Percentiles rank a stretch among this genome's conserved stretches.
phyloP scores from a whole-genome alignment of 768 basidiomycete species.

The Amanita molliuscula region DNA sequence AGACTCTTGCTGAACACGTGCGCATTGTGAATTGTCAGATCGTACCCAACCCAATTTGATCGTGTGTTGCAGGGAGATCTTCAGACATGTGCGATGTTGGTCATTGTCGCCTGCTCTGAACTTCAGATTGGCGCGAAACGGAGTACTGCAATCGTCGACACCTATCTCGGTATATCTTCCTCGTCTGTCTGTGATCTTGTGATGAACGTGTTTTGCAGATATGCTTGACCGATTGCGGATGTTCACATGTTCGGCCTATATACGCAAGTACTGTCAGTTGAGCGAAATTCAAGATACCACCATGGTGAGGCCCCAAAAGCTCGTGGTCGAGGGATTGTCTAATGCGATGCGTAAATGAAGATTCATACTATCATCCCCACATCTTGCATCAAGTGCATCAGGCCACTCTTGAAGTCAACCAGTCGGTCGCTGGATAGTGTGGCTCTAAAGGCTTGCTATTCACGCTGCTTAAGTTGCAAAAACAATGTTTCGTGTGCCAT shows the following conservation, averaged over 20 bases:
- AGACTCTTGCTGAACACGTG: slow-evolving; percentile 56
- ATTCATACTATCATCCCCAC: slow-evolving; percentile 60
- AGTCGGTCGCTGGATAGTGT: slow-evolving; percentile 18
- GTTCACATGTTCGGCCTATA: slow-evolving; percentile 59
- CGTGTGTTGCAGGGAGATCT: slow-evolving; percentile 49
- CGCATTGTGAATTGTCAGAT: not conserved
- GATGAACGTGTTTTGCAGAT: slow-evolving; percentile 22
- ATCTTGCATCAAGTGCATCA: slow-evolving; percentile 54
- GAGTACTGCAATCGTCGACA: slow-evolving; percentile 46
- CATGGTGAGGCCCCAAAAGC: slow-evolving; percentile 28
- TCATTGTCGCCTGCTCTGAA: slow-evolving; percentile 50
- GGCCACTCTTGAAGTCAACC: slow-evolving; percentile 39
- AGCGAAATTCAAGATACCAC: slow-evolving; percentile 44
- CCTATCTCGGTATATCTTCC: slow-evolving; percentile 52
- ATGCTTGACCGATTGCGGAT: slow-evolving; percentile 51
- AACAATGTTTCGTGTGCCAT: slow-evolving; percentile 49
- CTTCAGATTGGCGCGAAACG: slow-evolving; percentile 36
- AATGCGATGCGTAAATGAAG: slow-evolving; percentile 15
- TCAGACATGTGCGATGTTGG: slow-evolving; percentile 70
- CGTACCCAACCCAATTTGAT: slow-evolving; percentile 7
- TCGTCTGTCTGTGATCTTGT: not conserved
- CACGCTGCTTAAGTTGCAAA: slow-evolving; percentile 51
- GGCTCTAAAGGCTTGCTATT: slow-evolving; percentile 30
- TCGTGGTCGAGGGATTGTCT: not conserved
- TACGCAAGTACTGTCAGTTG: slow-evolving; percentile 52